Evolutionary conservation across 2,329 filamentous ascomycete species (phyloP).

Genomic region (Verticillium zaregamsianum): DNA sequence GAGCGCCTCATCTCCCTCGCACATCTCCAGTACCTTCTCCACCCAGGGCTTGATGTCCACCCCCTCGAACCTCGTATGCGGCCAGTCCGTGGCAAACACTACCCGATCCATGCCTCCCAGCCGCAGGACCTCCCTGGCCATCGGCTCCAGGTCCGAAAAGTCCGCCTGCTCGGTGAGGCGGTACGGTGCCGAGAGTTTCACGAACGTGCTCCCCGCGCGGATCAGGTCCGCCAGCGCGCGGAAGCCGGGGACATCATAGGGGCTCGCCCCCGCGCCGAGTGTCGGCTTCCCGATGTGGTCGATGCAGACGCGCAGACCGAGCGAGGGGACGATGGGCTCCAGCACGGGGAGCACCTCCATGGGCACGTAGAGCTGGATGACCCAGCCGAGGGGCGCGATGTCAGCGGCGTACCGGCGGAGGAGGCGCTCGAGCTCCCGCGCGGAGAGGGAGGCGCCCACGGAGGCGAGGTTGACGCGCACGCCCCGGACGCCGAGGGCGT

Average conservation of each 20-base stretch:
- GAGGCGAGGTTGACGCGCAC: conserved; percentile 59
- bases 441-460: conserved; percentile 35
- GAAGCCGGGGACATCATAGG: conserved; percentile 46
- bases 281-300: conserved; percentile 55
- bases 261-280: conserved; percentile 17
- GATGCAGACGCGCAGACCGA: conserved; percentile 51
- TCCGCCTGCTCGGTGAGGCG: conserved; percentile 41
- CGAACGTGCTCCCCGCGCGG: conserved; percentile 43
- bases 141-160: conserved; percentile 39
- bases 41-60: conserved; percentile 52
- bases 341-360: conserved; percentile 45
- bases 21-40: conserved; percentile 49
- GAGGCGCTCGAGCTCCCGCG: conserved; percentile 33
- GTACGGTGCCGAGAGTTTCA: conserved; percentile 58
- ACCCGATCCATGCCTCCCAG: conserved; percentile 36
- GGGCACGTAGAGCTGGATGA: conserved; percentile 53
- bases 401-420: conserved; percentile 44
- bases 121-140: conserved; percentile 44
- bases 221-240: conserved; percentile 41
- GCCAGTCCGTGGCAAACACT: conserved; percentile 61
- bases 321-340: conserved; percentile 40
- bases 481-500: conserved; percentile 53
- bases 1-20: conserved; percentile 36
- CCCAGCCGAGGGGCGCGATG: conserved; percentile 48
- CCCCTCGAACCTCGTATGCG: conserved; percentile 57